Evolutionary conservation across 768 basidiomycete species (phyloP).

Genomic region (Cystofilobasidium capitatum): DNA sequence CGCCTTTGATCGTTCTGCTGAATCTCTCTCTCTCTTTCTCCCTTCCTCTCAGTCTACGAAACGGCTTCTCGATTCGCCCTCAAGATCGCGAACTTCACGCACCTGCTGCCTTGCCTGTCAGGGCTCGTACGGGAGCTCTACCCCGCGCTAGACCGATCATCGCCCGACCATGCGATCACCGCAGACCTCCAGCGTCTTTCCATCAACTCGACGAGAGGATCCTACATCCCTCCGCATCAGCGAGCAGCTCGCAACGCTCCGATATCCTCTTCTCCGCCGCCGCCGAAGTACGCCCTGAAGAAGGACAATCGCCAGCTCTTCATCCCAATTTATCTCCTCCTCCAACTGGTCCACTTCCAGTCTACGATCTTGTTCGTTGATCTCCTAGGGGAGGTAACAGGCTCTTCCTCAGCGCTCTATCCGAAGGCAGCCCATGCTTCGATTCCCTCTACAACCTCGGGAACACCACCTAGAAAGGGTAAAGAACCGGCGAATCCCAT

Average conservation of each 20-base stretch:
- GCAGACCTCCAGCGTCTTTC: neutral
- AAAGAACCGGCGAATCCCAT: neutral
- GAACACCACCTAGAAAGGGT: neutral
- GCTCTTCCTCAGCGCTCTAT: neutral
- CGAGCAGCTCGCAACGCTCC: neutral
- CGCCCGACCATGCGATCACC: neutral
- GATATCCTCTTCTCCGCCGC: neutral
- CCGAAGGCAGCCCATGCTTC: neutral
- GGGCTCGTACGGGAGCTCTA: slow-evolving; percentile 21
- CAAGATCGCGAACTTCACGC: slow-evolving; percentile 17
- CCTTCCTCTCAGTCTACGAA: slow-evolving; percentile 17
- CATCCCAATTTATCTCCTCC: slow-evolving; percentile 9
- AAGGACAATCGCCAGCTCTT: slow-evolving; percentile 7
- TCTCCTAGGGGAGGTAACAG: neutral
- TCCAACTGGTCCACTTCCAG: slow-evolving; percentile 13
- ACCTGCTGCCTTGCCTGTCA: slow-evolving; percentile 12
- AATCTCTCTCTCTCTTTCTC: neutral
- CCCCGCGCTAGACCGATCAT: neutral
- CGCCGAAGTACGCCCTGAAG: neutral
- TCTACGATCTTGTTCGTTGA: slow-evolving; percentile 10
- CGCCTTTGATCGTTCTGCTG: neutral
- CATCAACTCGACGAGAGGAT: neutral
- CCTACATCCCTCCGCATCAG: neutral
- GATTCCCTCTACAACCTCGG: neutral
- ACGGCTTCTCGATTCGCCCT: slow-evolving; percentile 9